Conservation (phyloP, 2,329 filamentous ascomycete genomes). For the Pseudocercospora macadamiae region DNA sequence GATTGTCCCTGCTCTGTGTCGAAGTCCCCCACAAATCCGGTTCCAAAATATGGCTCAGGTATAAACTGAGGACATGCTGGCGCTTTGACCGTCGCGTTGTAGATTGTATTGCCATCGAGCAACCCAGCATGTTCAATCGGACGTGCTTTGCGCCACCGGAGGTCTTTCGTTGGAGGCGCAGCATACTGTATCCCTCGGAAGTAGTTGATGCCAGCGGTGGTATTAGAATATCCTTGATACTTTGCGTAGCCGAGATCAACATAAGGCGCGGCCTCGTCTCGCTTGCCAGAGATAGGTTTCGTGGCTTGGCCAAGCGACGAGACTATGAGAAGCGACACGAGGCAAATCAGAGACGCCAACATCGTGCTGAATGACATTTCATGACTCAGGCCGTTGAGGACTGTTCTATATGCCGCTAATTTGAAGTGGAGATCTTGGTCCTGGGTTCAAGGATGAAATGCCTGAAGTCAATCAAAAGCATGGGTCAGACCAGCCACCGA, state of each 20-base stretch:
- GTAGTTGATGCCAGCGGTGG: constrained; percentile 25
- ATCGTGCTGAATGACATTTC: no score
- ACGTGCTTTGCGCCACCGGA: constrained; percentile 38
- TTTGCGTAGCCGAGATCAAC: constrained; percentile 30
- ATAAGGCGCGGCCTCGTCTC: constrained; percentile 1
- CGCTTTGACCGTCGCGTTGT: constrained; percentile 33
- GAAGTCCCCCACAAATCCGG: background rate
- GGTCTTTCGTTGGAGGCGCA: constrained; percentile 32
- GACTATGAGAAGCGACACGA: background rate
- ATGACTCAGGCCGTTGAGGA: background rate
- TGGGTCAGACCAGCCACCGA: background rate
- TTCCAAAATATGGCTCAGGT: constrained; percentile 13
- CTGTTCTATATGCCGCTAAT: background rate
- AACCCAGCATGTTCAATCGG: constrained; percentile 33
- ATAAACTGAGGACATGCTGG: constrained; percentile 36
- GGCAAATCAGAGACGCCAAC: background rate
- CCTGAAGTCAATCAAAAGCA: background rate
- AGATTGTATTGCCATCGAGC: constrained; percentile 23
- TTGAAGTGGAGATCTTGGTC: background rate
- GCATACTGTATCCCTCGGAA: constrained; percentile 34
- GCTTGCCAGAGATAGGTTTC: background rate
- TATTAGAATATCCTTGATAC: constrained; percentile 23
- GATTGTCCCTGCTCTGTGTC: constrained; percentile 11
- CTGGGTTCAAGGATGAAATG: background rate
- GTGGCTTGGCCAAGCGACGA: background rate